Conservation (phyloP, 352 stramenopile genomes). For the Phytophthora pinifolia region DNA sequence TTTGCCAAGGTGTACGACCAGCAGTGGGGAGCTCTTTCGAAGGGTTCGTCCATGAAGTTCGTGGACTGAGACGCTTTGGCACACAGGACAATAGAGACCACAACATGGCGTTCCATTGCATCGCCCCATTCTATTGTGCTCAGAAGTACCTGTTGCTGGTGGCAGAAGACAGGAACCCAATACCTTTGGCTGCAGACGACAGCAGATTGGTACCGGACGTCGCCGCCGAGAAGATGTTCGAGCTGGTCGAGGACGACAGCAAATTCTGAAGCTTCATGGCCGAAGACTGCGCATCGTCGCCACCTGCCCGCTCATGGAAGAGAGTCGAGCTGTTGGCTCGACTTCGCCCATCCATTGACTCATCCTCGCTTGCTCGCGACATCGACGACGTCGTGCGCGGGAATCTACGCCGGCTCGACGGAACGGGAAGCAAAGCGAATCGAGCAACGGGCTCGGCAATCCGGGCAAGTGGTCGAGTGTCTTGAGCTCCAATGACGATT, state of each 20-base stretch:
- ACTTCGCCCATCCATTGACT: conserved; percentile 24
- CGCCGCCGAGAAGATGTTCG: conserved; percentile 67
- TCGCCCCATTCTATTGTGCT: conserved; percentile 20
- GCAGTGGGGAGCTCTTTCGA: conserved; percentile 51
- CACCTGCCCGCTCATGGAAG: conserved; percentile 38
- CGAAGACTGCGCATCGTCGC: conserved; percentile 39
- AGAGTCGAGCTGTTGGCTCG: conserved; percentile 38
- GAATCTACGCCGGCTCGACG: conserved; percentile 53
- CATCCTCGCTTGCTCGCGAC: conserved; percentile 35
- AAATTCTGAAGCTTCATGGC: conserved; percentile 65
- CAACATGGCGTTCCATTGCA: conserved; percentile 12
- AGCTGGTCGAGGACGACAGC: conserved; percentile 60
- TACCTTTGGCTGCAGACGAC: conserved; percentile 76
- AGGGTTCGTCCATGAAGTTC: conserved; percentile 58
- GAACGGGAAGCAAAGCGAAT: conserved; percentile 80
- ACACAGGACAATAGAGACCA: conserved; percentile 20
- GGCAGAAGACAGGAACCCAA: conserved; percentile 80
- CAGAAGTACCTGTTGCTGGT: conserved; percentile 72
- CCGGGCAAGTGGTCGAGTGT: conserved; percentile 64
- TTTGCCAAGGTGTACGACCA: conserved; percentile 63
- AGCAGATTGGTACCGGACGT: conserved; percentile 61
- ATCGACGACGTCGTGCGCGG: conserved; percentile 39
- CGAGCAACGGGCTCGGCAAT: conserved; percentile 76
- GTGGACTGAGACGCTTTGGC: conserved; percentile 30
- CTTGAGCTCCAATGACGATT: conserved; percentile 65